Evolutionary conservation across 2,329 filamentous ascomycete genomes (phyloP).

Genomic region (Alternaria arbusti): DNA sequence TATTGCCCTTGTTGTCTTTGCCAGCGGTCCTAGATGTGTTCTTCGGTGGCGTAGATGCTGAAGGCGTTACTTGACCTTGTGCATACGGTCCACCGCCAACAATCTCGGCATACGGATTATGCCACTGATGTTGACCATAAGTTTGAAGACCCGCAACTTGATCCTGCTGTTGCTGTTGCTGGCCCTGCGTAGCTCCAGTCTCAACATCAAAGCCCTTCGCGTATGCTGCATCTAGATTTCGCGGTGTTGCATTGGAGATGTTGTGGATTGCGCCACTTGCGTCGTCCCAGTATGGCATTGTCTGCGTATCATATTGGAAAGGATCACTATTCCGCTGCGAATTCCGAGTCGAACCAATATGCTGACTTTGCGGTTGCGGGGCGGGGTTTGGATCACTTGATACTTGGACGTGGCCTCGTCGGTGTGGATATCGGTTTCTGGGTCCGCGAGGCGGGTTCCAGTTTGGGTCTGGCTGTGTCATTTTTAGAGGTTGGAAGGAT

Average conservation of each 20-base stretch:
- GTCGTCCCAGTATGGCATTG: slow-evolving; percentile 1
- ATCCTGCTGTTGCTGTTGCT: background rate
- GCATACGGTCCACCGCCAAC: background rate
- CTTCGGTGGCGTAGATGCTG: background rate
- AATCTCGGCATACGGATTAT: background rate
- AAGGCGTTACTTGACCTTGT: background rate
- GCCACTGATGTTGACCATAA: background rate
- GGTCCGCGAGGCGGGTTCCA: background rate
- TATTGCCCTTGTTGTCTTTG: background rate
- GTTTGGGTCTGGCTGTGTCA: background rate
- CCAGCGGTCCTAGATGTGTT: too few relatives aligned
- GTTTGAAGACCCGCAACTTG: background rate
- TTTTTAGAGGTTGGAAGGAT: background rate
- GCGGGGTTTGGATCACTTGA: background rate
- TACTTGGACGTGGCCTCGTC: too few relatives aligned
- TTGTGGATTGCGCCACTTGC: slow-evolving; percentile 2
- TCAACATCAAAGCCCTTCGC: background rate
- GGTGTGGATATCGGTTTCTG: background rate
- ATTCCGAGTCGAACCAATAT: background rate
- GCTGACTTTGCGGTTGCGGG: background rate
- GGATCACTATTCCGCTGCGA: background rate
- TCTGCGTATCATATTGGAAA: background rate
- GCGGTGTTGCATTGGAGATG: background rate
- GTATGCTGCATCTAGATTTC: background rate
- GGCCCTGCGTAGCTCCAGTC: background rate